These are phyloP conservation scores for Daldinia concentrica DNA, from an alignment of 495 filamentous ascomycete species.

Conservation along the genomic window DNA sequence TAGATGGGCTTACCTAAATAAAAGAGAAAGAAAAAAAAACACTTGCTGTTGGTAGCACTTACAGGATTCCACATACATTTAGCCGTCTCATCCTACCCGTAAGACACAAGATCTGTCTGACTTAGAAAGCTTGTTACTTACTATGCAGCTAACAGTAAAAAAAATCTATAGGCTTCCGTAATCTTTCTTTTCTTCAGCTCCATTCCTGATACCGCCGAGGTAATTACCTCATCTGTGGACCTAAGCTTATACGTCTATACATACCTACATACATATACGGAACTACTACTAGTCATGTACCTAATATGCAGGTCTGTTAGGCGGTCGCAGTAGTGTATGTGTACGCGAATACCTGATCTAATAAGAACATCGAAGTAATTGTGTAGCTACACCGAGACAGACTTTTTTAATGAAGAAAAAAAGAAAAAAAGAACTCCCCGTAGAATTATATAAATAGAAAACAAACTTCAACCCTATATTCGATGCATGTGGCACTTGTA, in stretches of 20 bases:
- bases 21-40: neutral
- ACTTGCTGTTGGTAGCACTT: neutral
- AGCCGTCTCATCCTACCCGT: conserved; percentile 4
- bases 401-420: neutral
- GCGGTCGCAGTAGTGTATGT: neutral
- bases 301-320: conserved; percentile 1
- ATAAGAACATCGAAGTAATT: neutral
- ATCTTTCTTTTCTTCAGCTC: neutral
- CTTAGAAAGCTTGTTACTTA: neutral
- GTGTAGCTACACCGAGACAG: neutral
- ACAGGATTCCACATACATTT: neutral
- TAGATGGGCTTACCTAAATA: neutral
- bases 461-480: neutral
- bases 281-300: neutral
- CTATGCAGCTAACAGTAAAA: neutral
- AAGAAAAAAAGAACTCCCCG: neutral
- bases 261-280: neutral
- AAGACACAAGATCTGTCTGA: neutral
- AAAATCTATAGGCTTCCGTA: neutral
- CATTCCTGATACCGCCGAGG: neutral
- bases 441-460: neutral
- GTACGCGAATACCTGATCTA: neutral
- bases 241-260: neutral
- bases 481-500: neutral
- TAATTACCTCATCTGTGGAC: neutral